Percentiles rank a stretch among this genome's conserved stretches.
Conservation (phyloP, 2,329 filamentous ascomycete genomes). For the Calonectria honghensis region DNA sequence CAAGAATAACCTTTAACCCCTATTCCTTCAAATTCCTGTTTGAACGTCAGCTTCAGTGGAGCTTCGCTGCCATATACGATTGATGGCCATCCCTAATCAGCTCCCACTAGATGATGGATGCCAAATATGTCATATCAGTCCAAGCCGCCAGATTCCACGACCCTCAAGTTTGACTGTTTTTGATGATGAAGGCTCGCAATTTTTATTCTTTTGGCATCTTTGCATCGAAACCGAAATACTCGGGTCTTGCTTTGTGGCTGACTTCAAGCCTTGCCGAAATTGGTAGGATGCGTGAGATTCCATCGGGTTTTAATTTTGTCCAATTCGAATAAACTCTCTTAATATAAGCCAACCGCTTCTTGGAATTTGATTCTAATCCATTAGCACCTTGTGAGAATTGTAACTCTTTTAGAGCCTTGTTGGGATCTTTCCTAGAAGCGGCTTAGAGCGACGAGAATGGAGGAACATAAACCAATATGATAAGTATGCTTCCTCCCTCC, state of each 20-base stretch:
- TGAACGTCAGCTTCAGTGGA: background rate
- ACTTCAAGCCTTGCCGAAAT: background rate
- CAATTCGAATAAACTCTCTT: background rate
- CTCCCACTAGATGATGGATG: background rate
- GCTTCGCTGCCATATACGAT: background rate
- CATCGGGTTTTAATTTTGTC: background rate
- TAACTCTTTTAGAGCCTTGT: background rate
- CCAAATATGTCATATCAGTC: background rate
- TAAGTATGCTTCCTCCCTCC: background rate
- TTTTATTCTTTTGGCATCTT: background rate
- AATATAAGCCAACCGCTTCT: background rate
- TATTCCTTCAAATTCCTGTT: background rate
- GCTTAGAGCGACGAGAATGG: background rate
- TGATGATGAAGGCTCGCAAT: background rate
- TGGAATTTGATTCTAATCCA: background rate
- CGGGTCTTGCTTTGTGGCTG: background rate
- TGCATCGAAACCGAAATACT: background rate
- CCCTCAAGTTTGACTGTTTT: background rate
- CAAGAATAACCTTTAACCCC: background rate
- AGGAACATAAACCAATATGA: background rate
- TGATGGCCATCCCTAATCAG: too few species aligned
- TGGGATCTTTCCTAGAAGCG: background rate
- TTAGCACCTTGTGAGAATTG: background rate
- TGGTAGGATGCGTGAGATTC: background rate
- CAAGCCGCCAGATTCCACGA: background rate